Evolutionary conservation across 225 moss, liverwort and hornwort species (phyloP), one percentile per base, ranked within the genome.

Genomic region (Pleurozium schreberi): DNA sequence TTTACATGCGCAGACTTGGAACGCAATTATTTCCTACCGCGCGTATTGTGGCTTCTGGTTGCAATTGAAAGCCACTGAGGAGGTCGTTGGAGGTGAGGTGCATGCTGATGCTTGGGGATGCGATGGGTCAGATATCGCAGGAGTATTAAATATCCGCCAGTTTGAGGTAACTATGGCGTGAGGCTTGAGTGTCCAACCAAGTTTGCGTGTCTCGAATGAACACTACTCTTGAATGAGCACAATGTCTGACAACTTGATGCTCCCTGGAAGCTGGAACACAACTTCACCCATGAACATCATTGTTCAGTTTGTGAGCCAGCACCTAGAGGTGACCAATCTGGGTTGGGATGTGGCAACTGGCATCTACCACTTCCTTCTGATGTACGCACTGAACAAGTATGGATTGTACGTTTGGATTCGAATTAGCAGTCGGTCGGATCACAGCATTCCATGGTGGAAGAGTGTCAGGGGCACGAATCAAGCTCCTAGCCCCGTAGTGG

Each of bases 271-370:
- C 77, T 77, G 81, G 91, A 89, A 91, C 91, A 62, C 84, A 77
- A 89, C 85, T 47, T 63, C 77, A 82, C 71, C 65, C 65, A 55
- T 74, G 77, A 91, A 87, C 60, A 78, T 80, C 34, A 58, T 89
- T 62, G 78, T 85, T 69, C 67, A 82, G 79, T 85, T 86, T 86
- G 73, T 84, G 47, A 64, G 60, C 26, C 74, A 58, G 68, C 27
- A 87, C 50, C 49, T 90, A 36, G 90, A 90, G 88, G 59, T 84
- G 85, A 74, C 77, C 80, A 34, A 52, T 80, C 64, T 94, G 75
- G 85, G 85, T 74, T 94, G 90, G 91, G 91, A 94, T 75, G 60
- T 90, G 80, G 92, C 89, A 60, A 93, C 63, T 63, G 94, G 94
- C 55, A 73, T 92, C 80, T 94, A 94, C 59, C 92, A 94, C 80